A percentile compares a stretch with the other conserved stretches of the same genome.
Evolutionary conservation across 1,284 basidiomycete species (phyloP).

Genomic region (Apiotrichum brassicae): DNA sequence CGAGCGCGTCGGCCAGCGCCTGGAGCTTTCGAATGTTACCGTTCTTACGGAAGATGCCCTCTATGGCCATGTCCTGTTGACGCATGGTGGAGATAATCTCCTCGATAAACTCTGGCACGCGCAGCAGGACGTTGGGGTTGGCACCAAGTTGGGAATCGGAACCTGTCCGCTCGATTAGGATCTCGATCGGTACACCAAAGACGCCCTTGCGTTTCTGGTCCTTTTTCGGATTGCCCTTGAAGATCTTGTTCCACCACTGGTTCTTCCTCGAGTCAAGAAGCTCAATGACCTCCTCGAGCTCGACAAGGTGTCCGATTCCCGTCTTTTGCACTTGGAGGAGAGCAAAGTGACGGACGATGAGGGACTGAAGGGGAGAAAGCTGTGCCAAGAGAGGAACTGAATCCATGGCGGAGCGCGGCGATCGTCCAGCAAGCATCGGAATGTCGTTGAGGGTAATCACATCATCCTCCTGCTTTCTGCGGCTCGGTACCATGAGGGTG

Average conservation of each 20-base stretch:
- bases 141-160: constrained; percentile 81
- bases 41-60: constrained; percentile 98
- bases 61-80: constrained; percentile 99
- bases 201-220: constrained; percentile 87
- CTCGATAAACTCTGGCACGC: constrained; percentile 95
- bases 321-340: constrained; percentile 66
- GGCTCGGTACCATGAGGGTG: constrained; percentile 56
- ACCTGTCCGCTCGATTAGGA: constrained; percentile 90
- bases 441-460: constrained; percentile 81
- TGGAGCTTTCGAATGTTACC: constrained; percentile 92
- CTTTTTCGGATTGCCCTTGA: constrained; percentile 80
- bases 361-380: constrained; percentile 73
- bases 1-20: constrained; percentile 83
- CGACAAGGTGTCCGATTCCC: constrained; percentile 71
- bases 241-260: constrained; percentile 94
- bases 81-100: constrained; percentile 97
- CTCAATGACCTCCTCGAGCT: constrained; percentile 88
- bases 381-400: constrained; percentile 75
- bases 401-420: constrained; percentile 38
- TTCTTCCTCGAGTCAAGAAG: constrained; percentile 88
- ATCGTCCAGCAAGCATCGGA: constrained; percentile 68
- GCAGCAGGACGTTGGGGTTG: constrained; percentile 73
- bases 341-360: constrained; percentile 88
- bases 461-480: constrained; percentile 9
- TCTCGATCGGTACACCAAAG: constrained; percentile 87